Base-by-base conservation (phyloP, 2,329 filamentous ascomycete species). In the Alternaria angustiovoidea region DNA sequence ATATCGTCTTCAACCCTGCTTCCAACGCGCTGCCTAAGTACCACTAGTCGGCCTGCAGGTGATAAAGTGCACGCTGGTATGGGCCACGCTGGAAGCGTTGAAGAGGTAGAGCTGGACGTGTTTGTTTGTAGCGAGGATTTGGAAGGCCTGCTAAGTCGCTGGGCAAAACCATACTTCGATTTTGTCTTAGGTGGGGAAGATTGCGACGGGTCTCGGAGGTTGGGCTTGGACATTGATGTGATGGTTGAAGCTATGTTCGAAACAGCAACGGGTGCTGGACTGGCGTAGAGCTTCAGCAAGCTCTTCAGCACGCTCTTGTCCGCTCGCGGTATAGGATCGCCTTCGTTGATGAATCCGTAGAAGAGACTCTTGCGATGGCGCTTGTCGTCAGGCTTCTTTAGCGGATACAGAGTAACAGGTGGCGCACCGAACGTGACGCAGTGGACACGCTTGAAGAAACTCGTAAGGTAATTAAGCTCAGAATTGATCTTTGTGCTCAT, bases 341-440 rank as follows among this genome's bases (percentile, higher is more conserved):
- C 93, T 75, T 96, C 92, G 72, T 96, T 97, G 69, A 94, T 83
- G 73, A 96, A 93, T 42, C 86, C 87, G 53, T 92, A 84, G 74
- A 96, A 96, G 5, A 94, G 75, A 58, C 88, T 93, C 72, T 91
- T 93, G 28, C 83, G 77, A 5, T 83, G 75, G 4, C 72, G 66
- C 41, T 71, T 69, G 12, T 75, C 67, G 3, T 68, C 68, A 0
- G 90, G 88, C 65, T 87, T 90, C 28, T 82, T 72, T 2, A 96
- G 79, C 0, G 92, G 91, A 1, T 91, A 82, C 0, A 93, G 82
- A 20, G 88, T 90, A 2, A 96, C 83, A 0, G 93, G 92, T 1
- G 93, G 93, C 0, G 91, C 86, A n/a, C 93, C 93, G 68, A 96
- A 96, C 0, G 90, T 94, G 41, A 96, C 82, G 78, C 93, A 96